Evolutionary conservation across 2,329 filamentous ascomycete genomes (phyloP).

Genomic region (Madurella fahalii): DNA sequence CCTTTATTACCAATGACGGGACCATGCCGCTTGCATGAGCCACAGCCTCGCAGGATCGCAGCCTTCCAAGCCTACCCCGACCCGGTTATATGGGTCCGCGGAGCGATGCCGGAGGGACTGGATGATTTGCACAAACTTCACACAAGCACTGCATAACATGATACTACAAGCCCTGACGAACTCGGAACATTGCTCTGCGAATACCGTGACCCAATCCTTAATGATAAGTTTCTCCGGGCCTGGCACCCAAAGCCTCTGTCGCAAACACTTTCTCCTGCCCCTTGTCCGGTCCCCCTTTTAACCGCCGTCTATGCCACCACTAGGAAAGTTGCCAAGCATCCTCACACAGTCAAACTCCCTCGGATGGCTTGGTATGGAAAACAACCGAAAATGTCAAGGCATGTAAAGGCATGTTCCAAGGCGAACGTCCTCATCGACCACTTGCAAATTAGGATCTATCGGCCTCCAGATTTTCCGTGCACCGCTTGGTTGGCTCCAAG

Average conservation of each 20-base stretch:
- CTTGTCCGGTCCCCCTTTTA: slow-evolving; percentile 15
- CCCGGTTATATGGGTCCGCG: too few species aligned
- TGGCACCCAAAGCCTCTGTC: not conserved
- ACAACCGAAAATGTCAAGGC: slow-evolving; percentile 20
- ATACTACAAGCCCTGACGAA: not conserved
- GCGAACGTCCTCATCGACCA: slow-evolving; percentile 14
- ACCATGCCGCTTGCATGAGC: not conserved
- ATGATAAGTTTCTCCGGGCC: slow-evolving; percentile 1
- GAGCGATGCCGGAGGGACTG: too few species aligned
- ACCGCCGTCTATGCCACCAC: slow-evolving; percentile 20
- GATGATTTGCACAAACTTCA: not conserved
- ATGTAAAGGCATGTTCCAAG: slow-evolving; percentile 16
- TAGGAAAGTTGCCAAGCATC: slow-evolving; percentile 5
- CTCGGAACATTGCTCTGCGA: not conserved
- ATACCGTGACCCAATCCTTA: slow-evolving; percentile 2
- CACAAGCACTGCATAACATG: not conserved
- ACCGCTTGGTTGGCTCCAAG: slow-evolving; percentile 11
- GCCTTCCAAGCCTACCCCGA: not conserved
- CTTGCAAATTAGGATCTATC: slow-evolving; percentile 18
- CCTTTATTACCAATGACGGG: not conserved
- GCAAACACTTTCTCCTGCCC: slow-evolving; percentile 21
- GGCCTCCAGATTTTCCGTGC: slow-evolving; percentile 13
- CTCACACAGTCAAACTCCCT: slow-evolving; percentile 12
- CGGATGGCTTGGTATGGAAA: slow-evolving; percentile 18
- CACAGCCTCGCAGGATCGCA: not conserved